phyloP scores from a whole-genome alignment of 2,329 filamentous ascomycete species.

The Sporothrix sp. region DNA sequence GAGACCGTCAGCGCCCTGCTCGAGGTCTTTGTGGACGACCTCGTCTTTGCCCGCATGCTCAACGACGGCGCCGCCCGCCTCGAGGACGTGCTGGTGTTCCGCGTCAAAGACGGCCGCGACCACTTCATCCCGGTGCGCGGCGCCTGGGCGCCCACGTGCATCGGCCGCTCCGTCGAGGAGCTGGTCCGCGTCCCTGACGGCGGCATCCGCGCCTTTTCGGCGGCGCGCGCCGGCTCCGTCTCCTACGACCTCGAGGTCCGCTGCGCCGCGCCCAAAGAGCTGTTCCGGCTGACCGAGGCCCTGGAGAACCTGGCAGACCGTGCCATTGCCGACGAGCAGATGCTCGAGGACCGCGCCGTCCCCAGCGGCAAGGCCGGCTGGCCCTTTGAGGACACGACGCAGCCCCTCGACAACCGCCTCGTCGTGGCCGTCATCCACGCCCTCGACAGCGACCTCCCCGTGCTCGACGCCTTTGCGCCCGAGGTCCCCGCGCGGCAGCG shows the following conservation, averaged over 20 bases:
- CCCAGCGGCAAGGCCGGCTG: constrained; percentile 46
- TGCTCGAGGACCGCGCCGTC: constrained; percentile 44
- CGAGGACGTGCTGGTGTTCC: constrained; percentile 81
- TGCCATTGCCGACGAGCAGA: constrained; percentile 50
- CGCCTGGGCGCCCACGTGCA: constrained; percentile 69
- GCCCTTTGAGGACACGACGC: constrained; percentile 38
- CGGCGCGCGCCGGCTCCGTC: constrained; percentile 33
- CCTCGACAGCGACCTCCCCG: constrained; percentile 58
- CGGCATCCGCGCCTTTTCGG: constrained; percentile 52
- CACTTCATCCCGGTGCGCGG: constrained; percentile 80
- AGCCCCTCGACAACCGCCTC: neutral
- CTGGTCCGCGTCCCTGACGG: constrained; percentile 77
- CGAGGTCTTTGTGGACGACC: constrained; percentile 53
- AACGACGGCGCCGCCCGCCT: constrained; percentile 58
- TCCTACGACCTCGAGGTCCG: constrained; percentile 50
- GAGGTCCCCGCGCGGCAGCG: constrained; percentile 55
- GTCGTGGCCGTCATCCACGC: constrained; percentile 44
- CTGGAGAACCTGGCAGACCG: constrained; percentile 51
- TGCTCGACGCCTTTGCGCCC: constrained; percentile 52
- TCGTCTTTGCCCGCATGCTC: constrained; percentile 55
- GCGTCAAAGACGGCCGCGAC: constrained; percentile 74
- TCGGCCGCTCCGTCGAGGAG: constrained; percentile 80
- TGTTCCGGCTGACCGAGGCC: constrained; percentile 80
- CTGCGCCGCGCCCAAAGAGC: constrained; percentile 75
- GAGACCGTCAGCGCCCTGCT: constrained; percentile 67